A percentile compares a stretch with the other conserved stretches of the same genome.
Conservation (phyloP, 495 filamentous ascomycete species). For the Xylaria venustula region DNA sequence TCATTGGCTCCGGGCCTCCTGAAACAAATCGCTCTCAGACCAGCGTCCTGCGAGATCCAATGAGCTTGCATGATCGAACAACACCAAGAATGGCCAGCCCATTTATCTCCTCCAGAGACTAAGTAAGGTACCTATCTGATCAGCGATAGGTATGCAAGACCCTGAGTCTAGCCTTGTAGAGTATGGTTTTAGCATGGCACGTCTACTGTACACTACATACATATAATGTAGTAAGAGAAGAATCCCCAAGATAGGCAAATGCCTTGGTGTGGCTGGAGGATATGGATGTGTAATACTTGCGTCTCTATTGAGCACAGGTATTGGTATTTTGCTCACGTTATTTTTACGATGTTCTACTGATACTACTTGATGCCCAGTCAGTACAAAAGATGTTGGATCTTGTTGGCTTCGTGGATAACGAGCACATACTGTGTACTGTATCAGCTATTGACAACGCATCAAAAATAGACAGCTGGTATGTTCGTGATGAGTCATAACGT, state of each 20-base stretch:
- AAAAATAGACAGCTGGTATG: background rate
- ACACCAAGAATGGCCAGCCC: background rate
- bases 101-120: too few relatives aligned
- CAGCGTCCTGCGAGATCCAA: conserved; percentile 3
- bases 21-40: conserved; percentile 3
- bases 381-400: background rate
- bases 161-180: background rate
- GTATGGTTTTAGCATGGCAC: too few relatives aligned
- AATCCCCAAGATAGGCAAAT: background rate
- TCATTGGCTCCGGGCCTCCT: conserved; percentile 1
- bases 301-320: background rate
- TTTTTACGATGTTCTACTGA: too few relatives aligned
- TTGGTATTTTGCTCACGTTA: too few relatives aligned
- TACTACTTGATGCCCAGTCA: background rate
- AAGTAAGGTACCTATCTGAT: background rate
- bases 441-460: conserved; percentile 13
- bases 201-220: too few relatives aligned
- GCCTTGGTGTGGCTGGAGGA: background rate
- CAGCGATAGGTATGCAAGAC: background rate
- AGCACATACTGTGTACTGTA: background rate
- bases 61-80: background rate
- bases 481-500: conserved; percentile 4
- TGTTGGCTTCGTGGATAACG: background rate
- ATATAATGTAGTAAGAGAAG: background rate
- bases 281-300: background rate